These are phyloP conservation scores for Botrytis cinerea DNA, from an alignment of 2,329 filamentous ascomycete species.

Conservation along the genomic window DNA sequence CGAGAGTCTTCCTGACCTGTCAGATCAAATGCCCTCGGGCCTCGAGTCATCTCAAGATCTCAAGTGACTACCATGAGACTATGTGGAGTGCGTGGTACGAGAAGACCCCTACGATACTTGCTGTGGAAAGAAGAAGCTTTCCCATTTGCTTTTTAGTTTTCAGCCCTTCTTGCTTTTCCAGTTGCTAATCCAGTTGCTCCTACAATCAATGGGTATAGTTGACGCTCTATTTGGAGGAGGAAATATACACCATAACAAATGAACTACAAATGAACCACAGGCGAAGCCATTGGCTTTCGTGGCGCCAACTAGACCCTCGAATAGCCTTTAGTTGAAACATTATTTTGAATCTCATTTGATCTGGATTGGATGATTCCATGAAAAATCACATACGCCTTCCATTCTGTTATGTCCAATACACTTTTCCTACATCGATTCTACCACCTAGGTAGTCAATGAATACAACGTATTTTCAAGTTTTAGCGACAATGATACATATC, in stretches of 20 bases:
- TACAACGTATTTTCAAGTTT: background rate
- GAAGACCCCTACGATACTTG: too few species aligned
- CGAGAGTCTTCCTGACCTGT: too few species aligned
- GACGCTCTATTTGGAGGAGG: background rate
- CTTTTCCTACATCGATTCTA: background rate
- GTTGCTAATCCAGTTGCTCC: background rate
- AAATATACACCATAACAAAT: background rate
- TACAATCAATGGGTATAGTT: background rate
- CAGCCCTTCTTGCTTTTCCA: background rate
- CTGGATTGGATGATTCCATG: background rate
- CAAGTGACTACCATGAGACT: too few species aligned
- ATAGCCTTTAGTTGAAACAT: background rate
- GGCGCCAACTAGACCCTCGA: background rate
- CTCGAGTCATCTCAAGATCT: too few species aligned
- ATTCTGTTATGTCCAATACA: background rate
- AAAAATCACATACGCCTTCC: background rate
- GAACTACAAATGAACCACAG: background rate
- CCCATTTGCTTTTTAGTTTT: background rate
- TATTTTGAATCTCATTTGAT: background rate
- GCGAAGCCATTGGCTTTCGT: background rate
- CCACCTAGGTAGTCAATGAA: background rate
- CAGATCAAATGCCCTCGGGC: too few species aligned
- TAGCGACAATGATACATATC: background rate
- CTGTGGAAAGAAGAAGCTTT: too few species aligned
- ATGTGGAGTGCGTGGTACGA: too few species aligned